These are phyloP conservation scores for Theobroma cacao DNA, from an alignment of 345 rosid species.

Conservation along the genomic window DNA sequence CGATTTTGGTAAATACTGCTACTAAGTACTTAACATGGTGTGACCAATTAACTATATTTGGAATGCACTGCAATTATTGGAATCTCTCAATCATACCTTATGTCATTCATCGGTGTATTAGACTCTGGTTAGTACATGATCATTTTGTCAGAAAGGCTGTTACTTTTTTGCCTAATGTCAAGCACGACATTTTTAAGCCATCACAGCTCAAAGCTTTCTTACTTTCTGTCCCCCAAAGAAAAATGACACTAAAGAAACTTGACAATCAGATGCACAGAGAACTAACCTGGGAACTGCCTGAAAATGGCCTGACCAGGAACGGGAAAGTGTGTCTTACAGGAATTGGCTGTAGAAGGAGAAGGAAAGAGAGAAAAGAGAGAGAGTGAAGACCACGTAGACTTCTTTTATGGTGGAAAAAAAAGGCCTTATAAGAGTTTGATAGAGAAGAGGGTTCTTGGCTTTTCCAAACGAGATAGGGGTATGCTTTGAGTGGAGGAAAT, in stretches of 20 bases:
- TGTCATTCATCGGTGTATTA: background rate
- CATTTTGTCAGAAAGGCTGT: background rate
- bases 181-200: constrained; percentile 1
- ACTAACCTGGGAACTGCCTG: constrained; percentile 33
- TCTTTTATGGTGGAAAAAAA: constrained; percentile 4
- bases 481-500: constrained; percentile 59
- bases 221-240: background rate
- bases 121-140: background rate
- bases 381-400: background rate
- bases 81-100: background rate
- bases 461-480: constrained; percentile 83
- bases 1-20: background rate
- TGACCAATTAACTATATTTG: background rate
- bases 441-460: constrained; percentile 36
- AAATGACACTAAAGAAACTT: background rate
- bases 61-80: background rate
- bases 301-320: constrained; percentile 24
- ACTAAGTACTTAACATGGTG: background rate
- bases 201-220: background rate
- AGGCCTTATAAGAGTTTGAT: background rate
- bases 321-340: constrained; percentile 17
- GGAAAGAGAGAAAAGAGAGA: constrained; percentile 2
- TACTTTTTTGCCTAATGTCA: background rate
- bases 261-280: constrained; percentile 5
- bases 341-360: constrained; percentile 8